Evolutionary conservation across 139 green algal genomes (phyloP).

Genomic region (Pycnococcus provasolii): DNA sequence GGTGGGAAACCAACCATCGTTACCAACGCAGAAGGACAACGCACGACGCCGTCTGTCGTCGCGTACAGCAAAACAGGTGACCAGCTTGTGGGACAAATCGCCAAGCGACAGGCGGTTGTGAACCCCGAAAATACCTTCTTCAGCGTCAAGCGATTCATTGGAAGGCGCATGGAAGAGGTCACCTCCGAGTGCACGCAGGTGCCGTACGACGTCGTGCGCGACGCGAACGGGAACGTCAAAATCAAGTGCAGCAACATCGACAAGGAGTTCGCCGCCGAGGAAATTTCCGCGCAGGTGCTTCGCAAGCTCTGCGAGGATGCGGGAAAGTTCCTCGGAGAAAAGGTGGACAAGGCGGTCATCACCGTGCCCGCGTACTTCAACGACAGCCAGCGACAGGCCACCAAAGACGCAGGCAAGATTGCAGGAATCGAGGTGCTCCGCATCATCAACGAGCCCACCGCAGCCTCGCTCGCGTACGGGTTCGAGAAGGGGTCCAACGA

Average conservation of each 20-base stretch:
- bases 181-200: slow-evolving; percentile 81
- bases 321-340: slow-evolving; percentile 65
- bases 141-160: slow-evolving; percentile 98
- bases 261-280: slow-evolving; percentile 95
- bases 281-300: slow-evolving; percentile 84
- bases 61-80: slow-evolving; percentile 76
- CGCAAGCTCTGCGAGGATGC: slow-evolving; percentile 70
- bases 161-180: slow-evolving; percentile 78
- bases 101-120: slow-evolving; percentile 94
- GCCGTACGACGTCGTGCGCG: slow-evolving; percentile 71
- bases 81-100: slow-evolving; percentile 93
- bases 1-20: slow-evolving; percentile 75
- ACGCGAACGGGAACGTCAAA: slow-evolving; percentile 86
- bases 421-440: slow-evolving; percentile 93
- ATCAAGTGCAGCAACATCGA: slow-evolving; percentile 70
- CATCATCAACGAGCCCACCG: slow-evolving; percentile 99
- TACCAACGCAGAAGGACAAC: slow-evolving; percentile 89
- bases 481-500: slow-evolving; percentile 97
- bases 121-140: slow-evolving; percentile 99
- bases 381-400: slow-evolving; percentile 88
- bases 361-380: slow-evolving; percentile 99
- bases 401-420: slow-evolving; percentile 84
- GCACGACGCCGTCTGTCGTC: slow-evolving; percentile 95
- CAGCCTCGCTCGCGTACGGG: slow-evolving; percentile 93
- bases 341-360: slow-evolving; percentile 87